phyloP scores from a whole-genome alignment of 2,329 filamentous ascomycete species.

The Camillea tinctor region DNA sequence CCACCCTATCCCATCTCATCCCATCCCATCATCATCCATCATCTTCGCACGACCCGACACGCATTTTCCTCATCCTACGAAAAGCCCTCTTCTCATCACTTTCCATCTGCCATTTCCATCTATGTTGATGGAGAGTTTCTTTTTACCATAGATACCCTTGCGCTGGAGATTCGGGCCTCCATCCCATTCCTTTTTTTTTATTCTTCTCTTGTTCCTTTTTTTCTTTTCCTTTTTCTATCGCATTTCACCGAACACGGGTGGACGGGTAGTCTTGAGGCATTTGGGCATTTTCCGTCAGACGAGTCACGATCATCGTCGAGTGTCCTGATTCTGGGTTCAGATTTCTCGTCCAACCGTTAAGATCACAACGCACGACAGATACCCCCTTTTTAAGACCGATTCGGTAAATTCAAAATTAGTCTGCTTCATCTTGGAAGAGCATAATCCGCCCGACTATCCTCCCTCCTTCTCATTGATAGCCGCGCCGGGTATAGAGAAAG shows the following conservation, averaged over 20 bases:
- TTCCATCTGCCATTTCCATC: slow-evolving; percentile 19
- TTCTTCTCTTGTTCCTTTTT: slow-evolving; percentile 12
- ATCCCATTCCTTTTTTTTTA: slow-evolving; percentile 13
- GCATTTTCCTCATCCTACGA: slow-evolving; percentile 2
- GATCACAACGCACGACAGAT: slow-evolving; percentile 11
- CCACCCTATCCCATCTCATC: slow-evolving; percentile 22
- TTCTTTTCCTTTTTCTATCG: slow-evolving; percentile 12
- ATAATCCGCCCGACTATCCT: slow-evolving; percentile 6
- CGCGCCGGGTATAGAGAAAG: slow-evolving; percentile 2
- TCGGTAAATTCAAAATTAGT: slow-evolving; percentile 6
- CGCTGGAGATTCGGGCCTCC: slow-evolving; percentile 35
- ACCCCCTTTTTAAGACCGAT: slow-evolving; percentile 13
- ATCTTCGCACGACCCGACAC: not conserved
- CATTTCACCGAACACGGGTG: slow-evolving; percentile 10
- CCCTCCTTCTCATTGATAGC: slow-evolving; percentile 5
- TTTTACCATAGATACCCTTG: slow-evolving; percentile 30
- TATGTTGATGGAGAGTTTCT: slow-evolving; percentile 30
- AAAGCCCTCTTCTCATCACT: not conserved
- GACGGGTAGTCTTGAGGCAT: slow-evolving; percentile 28
- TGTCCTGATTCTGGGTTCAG: slow-evolving; percentile 19
- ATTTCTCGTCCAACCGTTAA: slow-evolving; percentile 16
- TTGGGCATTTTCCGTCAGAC: slow-evolving; percentile 26
- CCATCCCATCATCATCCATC: slow-evolving; percentile 8
- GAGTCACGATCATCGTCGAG: slow-evolving; percentile 22
- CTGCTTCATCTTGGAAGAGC: slow-evolving; percentile 5